Evolutionary conservation across 192 early-diverging fungal genomes (phyloP), one percentile per base, ranked within the genome.

Genomic region (Helicostylum pulchrum): DNA sequence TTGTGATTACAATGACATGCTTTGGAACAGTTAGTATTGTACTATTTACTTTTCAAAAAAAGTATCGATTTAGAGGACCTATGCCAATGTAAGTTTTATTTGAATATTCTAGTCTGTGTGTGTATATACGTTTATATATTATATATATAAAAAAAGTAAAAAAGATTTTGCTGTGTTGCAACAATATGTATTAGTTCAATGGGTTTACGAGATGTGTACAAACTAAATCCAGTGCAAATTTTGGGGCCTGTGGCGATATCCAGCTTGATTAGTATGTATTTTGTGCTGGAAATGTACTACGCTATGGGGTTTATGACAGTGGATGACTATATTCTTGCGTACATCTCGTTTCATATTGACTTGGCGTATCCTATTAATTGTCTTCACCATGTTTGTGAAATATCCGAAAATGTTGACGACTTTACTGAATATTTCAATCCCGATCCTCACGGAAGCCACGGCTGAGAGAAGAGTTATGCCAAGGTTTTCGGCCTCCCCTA

Each of bases 301-400:
- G 52, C 50, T 31, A 53, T 46, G 45, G 48, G 60, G 5, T n/a
- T 58, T 7, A 43, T 72, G 43, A 72, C 53, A 21, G 26, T 45
- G 19, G 60, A 65, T 62, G 70, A 72, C 34, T 66, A 31, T 19
- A 54, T 72, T 2, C 17, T 72, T 8, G 64, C 63, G 7, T 66
- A 62, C 44, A 49, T 66, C 4, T 61, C 59, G 7, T 66, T 72
- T 23, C 65, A 72, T 57, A 49, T 72, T 17, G 64, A 72, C n/a
- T 48, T 66, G 34, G 70, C 57, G 8, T 72, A 72, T 36, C 70
- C 70, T 19, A 61, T 72, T 3, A 56, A 64, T 7, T 72, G 64
- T 43, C 45, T 72, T 11, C 70, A 72, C 34, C 70, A 72, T 56
- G 4, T 72, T 23, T 72, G 70, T 46, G 70, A 72, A 26, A 23